Evolutionary conservation across 805 yeast species (phyloP).

Genomic region (Wickerhamiella alocasiicola): DNA sequence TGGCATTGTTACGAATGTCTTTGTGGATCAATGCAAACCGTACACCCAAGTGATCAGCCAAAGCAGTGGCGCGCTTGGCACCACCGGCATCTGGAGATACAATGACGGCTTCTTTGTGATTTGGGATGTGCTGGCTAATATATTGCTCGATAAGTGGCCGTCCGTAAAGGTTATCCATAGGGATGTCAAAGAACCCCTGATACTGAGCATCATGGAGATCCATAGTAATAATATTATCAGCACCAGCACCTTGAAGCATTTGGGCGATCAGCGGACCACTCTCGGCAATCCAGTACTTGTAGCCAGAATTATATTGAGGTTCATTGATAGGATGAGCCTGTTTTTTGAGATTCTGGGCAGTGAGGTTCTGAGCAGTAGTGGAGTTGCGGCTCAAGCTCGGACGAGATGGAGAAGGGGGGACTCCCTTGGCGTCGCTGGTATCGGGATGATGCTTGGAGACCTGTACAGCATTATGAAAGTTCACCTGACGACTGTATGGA

Average conservation of each 20-base stretch:
- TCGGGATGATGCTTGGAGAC: not conserved
- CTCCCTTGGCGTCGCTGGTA: not conserved
- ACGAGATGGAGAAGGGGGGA: slow-evolving; percentile 3
- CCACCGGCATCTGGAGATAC: slow-evolving; percentile 99
- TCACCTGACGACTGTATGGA: slow-evolving; percentile 94
- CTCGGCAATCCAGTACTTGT: slow-evolving; percentile 92
- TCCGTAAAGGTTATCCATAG: slow-evolving; percentile 87
- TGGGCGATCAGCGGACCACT: slow-evolving; percentile 87
- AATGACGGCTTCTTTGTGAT: slow-evolving; percentile 71
- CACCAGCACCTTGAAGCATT: slow-evolving; percentile 80
- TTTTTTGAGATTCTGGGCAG: not conserved
- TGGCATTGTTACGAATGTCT: slow-evolving; percentile 51
- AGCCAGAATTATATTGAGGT: slow-evolving; percentile 34
- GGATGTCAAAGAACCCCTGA: slow-evolving; percentile 93
- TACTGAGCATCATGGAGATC: slow-evolving; percentile 96
- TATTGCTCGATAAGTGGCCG: slow-evolving; percentile 80
- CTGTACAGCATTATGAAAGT: slow-evolving; percentile 55
- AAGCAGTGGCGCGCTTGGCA: slow-evolving; percentile 88
- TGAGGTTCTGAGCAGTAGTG: not conserved
- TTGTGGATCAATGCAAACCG: slow-evolving; percentile 92
- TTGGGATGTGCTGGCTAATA: slow-evolving; percentile 63
- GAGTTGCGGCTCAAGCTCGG: slow-evolving; percentile 5
- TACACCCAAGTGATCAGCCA: slow-evolving; percentile 82
- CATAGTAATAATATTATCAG: slow-evolving; percentile 94
- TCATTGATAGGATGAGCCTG: not conserved